phyloP scores from a whole-genome alignment of 2,329 filamentous ascomycete species.

The Trichothecium roseum region DNA sequence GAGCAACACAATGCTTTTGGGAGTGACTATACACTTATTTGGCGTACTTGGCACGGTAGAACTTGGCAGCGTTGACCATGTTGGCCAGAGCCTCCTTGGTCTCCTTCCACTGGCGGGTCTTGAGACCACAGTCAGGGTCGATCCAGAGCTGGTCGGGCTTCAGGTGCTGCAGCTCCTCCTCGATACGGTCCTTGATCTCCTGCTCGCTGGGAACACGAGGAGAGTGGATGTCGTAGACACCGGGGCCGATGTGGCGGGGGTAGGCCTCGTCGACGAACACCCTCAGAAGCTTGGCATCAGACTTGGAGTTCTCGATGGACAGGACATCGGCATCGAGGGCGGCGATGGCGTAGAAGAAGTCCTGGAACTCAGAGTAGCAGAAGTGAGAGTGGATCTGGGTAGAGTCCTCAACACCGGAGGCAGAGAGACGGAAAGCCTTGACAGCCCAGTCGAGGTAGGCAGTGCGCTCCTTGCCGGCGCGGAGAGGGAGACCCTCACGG shows the following conservation, averaged over 20 bases:
- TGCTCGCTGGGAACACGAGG: slow-evolving; percentile 93
- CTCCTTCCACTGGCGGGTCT: slow-evolving; percentile 98
- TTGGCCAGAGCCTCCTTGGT: slow-evolving; percentile 92
- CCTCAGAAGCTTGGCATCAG: slow-evolving; percentile 95
- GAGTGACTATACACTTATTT: slow-evolving; percentile 34
- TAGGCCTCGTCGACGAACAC: slow-evolving; percentile 97
- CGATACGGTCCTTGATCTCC: slow-evolving; percentile 96
- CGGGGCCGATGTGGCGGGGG: slow-evolving; percentile 95
- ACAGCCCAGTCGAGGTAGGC: slow-evolving; percentile 97
- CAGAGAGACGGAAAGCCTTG: slow-evolving; percentile 93
- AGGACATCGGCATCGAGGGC: slow-evolving; percentile 96
- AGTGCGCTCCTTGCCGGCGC: slow-evolving; percentile 85
- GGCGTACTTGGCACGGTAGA: slow-evolving; percentile 82
- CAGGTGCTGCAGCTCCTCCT: slow-evolving; percentile 96
- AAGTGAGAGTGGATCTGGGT: slow-evolving; percentile 99
- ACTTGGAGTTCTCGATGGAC: slow-evolving; percentile 99
- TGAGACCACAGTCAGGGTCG: slow-evolving; percentile 98
- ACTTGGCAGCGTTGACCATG: slow-evolving; percentile 98
- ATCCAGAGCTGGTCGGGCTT: slow-evolving; percentile 99
- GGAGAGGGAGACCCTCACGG: slow-evolving; percentile 97
- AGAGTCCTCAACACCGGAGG: slow-evolving; percentile 83
- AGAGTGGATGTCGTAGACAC: slow-evolving; percentile 99
- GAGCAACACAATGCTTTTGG: slow-evolving; percentile 4
- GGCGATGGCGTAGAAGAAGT: slow-evolving; percentile 99
- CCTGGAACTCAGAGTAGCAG: slow-evolving; percentile 99